These are phyloP conservation scores for Xylariomycetidae sp. DNA, from an alignment of 2,329 filamentous ascomycete species.

Conservation along the genomic window DNA sequence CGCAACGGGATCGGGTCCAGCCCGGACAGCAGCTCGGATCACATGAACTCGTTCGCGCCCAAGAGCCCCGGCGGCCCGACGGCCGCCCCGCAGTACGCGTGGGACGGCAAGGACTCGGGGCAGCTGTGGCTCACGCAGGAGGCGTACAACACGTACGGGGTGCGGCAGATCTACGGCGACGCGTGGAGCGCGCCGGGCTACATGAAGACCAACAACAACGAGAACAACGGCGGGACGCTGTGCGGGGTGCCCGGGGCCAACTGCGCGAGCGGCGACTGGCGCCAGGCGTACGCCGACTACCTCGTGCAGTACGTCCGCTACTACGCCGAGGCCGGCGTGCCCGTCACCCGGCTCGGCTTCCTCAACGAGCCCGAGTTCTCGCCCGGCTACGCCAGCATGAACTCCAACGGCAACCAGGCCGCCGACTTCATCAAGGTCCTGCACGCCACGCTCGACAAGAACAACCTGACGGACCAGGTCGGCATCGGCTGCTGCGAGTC, in stretches of 20 bases:
- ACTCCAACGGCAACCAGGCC: conserved; percentile 20
- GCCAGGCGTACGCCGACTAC: conserved; percentile 38
- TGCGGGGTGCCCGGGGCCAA: conserved; percentile 30
- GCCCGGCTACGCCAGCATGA: conserved; percentile 20
- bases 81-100: conserved; percentile 32
- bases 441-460: conserved; percentile 15
- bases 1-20: conserved; percentile 41
- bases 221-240: conserved; percentile 30
- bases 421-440: conserved; percentile 23
- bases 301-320: conserved; percentile 36
- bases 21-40: conserved; percentile 34
- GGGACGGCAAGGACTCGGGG: conserved; percentile 37
- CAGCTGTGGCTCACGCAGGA: conserved; percentile 44
- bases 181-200: conserved; percentile 37
- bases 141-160: conserved; percentile 31
- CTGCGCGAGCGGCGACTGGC: conserved; percentile 32
- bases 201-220: conserved; percentile 36
- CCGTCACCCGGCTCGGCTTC: conserved; percentile 21
- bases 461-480: conserved; percentile 20
- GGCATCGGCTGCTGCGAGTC: conserved; percentile 25
- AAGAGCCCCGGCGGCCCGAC: conserved; percentile 31
- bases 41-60: conserved; percentile 33
- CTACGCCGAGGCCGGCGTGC: conserved; percentile 31
- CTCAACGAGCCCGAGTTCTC: conserved; percentile 24
- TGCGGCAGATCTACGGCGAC: conserved; percentile 31